Evolutionary conservation across 345 rosid genomes (phyloP).

Genomic region (Gossypium longicalyx): DNA sequence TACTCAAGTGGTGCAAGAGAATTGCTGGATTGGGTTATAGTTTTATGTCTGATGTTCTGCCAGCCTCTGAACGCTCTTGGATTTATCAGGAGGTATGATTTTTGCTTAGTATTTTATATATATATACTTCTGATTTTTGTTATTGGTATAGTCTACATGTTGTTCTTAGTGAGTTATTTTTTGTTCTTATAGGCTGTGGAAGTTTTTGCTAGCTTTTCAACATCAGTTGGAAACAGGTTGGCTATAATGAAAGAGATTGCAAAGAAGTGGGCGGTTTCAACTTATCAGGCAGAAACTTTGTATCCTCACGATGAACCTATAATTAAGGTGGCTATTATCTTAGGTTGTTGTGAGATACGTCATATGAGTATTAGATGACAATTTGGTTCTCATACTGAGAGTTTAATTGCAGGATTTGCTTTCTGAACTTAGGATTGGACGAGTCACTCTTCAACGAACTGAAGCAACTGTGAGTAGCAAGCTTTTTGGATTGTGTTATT

Average conservation of each 20-base stretch:
- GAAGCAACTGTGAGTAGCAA: slow-evolving; percentile 42
- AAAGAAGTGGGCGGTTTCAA: slow-evolving; percentile 54
- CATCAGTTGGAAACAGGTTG: slow-evolving; percentile 46
- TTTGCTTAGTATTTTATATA: not conserved
- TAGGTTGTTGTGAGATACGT: not conserved
- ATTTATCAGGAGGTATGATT: slow-evolving; percentile 73
- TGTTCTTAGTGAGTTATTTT: slow-evolving; percentile 12
- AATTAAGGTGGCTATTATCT: slow-evolving; percentile 58
- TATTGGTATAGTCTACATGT: not conserved
- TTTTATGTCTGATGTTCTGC: slow-evolving; percentile 24
- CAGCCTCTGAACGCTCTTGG: slow-evolving; percentile 42
- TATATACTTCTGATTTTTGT: not conserved
- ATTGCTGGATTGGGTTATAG: slow-evolving; percentile 39
- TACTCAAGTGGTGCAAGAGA: slow-evolving; percentile 91
- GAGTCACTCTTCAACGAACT: slow-evolving; percentile 53
- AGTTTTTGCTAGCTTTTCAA: slow-evolving; percentile 60
- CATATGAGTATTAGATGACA: not conserved
- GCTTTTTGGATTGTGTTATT: slow-evolving; percentile 20
- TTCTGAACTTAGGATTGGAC: slow-evolving; percentile 59
- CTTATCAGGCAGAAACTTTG: slow-evolving; percentile 33
- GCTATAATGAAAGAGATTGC: slow-evolving; percentile 53
- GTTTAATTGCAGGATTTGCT: slow-evolving; percentile 46
- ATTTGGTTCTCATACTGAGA: slow-evolving; percentile 27
- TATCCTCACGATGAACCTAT: slow-evolving; percentile 56
- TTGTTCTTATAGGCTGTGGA: slow-evolving; percentile 58